phyloP scores from a whole-genome alignment of 2,329 filamentous ascomycete species.

The Aspergillus bombycis region DNA sequence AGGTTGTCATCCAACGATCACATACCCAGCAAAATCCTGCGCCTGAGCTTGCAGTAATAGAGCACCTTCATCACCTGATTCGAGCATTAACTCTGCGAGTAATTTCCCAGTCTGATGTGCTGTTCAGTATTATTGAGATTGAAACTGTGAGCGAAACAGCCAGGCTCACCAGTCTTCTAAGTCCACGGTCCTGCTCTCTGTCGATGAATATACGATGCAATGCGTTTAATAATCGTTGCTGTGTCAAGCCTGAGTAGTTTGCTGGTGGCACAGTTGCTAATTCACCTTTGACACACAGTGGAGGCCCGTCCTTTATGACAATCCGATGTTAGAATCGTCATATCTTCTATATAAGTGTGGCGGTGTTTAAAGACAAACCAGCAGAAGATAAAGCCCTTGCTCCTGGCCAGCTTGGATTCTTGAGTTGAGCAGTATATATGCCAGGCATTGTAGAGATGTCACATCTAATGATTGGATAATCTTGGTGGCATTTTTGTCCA shows the following conservation, averaged over 20 bases:
- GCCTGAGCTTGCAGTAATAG: not conserved
- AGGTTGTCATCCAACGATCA: not conserved
- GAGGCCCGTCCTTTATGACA: conserved; percentile 16
- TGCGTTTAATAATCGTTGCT: conserved; percentile 7
- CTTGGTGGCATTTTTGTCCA: not conserved
- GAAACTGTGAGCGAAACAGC: not conserved
- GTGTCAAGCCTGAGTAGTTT: not conserved
- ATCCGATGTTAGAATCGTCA: conserved; percentile 10
- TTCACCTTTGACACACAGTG: not conserved
- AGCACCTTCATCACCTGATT: conserved; percentile 2
- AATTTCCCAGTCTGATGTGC: conserved; percentile 27
- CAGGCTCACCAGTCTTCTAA: conserved; percentile 24
- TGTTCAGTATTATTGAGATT: conserved; percentile 12
- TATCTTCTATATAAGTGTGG: too few relatives aligned
- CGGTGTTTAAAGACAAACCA: conserved; percentile 14
- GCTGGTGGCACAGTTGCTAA: not conserved
- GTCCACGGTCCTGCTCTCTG: not conserved
- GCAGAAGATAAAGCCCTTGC: conserved; percentile 20
- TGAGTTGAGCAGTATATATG: conserved; percentile 22
- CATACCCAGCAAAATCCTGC: not conserved
- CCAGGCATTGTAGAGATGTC: conserved; percentile 16
- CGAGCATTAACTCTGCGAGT: conserved; percentile 25
- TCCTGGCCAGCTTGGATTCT: conserved; percentile 8
- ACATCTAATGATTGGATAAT: conserved; percentile 12
- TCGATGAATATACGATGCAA: conserved; percentile 15